Evolutionary conservation across 768 basidiomycete species (phyloP), one percentile per base, ranked within the genome.

Genomic region (Pluteus cervinus): DNA sequence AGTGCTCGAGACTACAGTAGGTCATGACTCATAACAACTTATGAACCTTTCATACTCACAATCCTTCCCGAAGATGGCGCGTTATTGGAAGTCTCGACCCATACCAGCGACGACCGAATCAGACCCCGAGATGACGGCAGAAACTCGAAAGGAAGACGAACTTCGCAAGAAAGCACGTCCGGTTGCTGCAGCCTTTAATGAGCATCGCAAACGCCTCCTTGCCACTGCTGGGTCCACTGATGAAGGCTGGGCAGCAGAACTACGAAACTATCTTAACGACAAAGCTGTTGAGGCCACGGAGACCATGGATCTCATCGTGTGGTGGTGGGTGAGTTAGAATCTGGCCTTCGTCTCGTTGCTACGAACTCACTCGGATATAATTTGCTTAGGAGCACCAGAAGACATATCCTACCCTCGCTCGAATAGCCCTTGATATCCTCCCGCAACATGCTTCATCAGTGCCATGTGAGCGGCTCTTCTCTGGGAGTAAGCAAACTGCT

Each of bases 401-500:
- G 4, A 24, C 7, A 4, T 36, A 23, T 16, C 34, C 34, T 12
- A 21, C 17, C 15, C 34, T 36, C 17, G 17, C 8, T 7, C 17
- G 17, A 10, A 36, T 36, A 4, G 34, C 21, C 3, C 34, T 36
- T 24, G 34, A 36, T n/a, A 16, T 36, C 23, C 35, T 36, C 3
- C 35, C 35, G 9, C 17, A 24, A 5, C 35, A 36, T 15, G 35
- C 35, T 6, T 36, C 24, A 15, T 24, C 23, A 2, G 35, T 36
- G 5, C 35, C 35, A 6, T 36, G 35, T 16, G 24, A 37, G 12
- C 15, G 24, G 3, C 15, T 37, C 4, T 37, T 37, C 21, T 37
- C 36, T 4, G 4, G 15, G n/a, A 37, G 36, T 8, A 37, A 37
- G 24, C 36, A 37, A 26, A n/a, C n/a, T 26, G 14, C 36, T 4